Evolutionary conservation across 495 filamentous ascomycete genomes (phyloP).

Genomic region (Xylaria bambusicola): DNA sequence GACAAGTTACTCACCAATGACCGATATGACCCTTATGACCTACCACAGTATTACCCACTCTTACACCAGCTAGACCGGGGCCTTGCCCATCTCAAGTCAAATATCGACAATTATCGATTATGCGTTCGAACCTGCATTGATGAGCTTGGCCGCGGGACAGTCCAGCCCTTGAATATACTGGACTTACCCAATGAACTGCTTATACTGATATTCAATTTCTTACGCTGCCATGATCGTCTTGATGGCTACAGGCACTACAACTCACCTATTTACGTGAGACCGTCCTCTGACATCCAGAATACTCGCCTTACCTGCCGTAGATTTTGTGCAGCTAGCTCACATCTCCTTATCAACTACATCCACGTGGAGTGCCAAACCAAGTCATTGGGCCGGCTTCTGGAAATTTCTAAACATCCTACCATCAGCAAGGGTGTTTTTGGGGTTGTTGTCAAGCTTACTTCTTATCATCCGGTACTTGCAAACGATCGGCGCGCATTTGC

Average conservation of each 20-base stretch:
- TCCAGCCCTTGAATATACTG: background rate
- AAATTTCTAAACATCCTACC: background rate
- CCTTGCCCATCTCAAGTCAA: too few species aligned
- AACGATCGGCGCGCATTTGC: background rate
- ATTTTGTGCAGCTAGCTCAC: background rate
- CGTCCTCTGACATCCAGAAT: constrained; percentile 1
- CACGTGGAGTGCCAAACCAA: background rate
- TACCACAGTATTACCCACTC: too few species aligned
- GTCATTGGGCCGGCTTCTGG: background rate
- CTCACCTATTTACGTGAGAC: too few species aligned
- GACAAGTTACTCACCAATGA: too few species aligned
- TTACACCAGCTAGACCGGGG: too few species aligned
- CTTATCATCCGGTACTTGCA: background rate
- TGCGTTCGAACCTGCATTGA: background rate
- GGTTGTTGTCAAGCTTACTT: background rate
- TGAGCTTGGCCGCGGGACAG: background rate
- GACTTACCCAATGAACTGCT: background rate
- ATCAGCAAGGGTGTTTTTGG: background rate
- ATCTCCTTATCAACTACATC: background rate
- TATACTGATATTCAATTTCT: background rate
- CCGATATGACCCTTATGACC: too few species aligned
- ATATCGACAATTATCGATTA: background rate
- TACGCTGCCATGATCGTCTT: background rate
- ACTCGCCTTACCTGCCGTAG: background rate
- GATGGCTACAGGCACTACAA: background rate